Evolutionary conservation across 2,329 filamentous ascomycete genomes (phyloP).

Genomic region (Aureobasidium sp.): DNA sequence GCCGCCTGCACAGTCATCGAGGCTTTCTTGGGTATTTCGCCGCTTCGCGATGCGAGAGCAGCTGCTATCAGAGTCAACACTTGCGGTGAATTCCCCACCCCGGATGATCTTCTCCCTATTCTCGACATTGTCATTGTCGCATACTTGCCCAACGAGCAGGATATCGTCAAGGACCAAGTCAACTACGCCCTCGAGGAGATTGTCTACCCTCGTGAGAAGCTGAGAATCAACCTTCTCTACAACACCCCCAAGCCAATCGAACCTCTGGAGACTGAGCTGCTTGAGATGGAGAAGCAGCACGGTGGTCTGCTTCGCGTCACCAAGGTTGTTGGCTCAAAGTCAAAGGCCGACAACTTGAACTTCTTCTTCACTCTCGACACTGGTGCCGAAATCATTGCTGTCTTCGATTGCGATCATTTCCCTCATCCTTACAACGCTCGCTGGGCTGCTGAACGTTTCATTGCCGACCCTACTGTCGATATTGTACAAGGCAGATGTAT

Average conservation of each 20-base stretch:
- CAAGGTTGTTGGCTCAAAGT: slow-evolving; percentile 40
- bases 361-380: slow-evolving; percentile 38
- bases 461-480: slow-evolving; percentile 32
- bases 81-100: slow-evolving; percentile 18
- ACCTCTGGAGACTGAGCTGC: slow-evolving; percentile 36
- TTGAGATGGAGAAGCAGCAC: slow-evolving; percentile 29
- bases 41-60: slow-evolving; percentile 21
- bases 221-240: slow-evolving; percentile 41
- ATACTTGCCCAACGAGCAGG: slow-evolving; percentile 42
- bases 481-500: slow-evolving; percentile 43
- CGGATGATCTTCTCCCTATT: slow-evolving; percentile 27
- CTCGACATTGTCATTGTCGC: slow-evolving; percentile 42
- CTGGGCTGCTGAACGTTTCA: slow-evolving; percentile 42
- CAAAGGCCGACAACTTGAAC: slow-evolving; percentile 44
- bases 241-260: slow-evolving; percentile 41
- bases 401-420: slow-evolving; percentile 44
- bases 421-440: slow-evolving; percentile 40
- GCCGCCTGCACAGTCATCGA: slow-evolving; percentile 22
- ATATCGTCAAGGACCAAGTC: slow-evolving; percentile 41
- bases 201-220: slow-evolving; percentile 36
- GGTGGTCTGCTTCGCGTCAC: slow-evolving; percentile 34
- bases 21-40: slow-evolving; percentile 23
- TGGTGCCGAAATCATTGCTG: slow-evolving; percentile 37
- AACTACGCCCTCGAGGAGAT: slow-evolving; percentile 39
- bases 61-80: slow-evolving; percentile 20